These are phyloP conservation scores for Globisporangium orthogonon DNA, from an alignment of 352 stramenopile species.

Conservation along the genomic window DNA sequence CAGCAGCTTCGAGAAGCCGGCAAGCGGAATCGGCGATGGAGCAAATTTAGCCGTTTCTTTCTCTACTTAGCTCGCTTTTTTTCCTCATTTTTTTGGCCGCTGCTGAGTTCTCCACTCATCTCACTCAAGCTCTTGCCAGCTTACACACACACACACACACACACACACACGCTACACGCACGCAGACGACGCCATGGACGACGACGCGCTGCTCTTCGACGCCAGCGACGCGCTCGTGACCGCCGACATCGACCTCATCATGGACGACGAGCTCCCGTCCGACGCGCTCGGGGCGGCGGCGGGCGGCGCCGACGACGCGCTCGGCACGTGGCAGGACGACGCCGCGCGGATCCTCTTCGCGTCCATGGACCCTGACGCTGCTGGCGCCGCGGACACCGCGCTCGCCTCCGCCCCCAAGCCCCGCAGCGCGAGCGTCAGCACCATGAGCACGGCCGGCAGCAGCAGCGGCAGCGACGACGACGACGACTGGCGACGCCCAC, in stretches of 20 bases:
- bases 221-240: conserved; percentile 6
- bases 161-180: background rate
- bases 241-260: conserved; percentile 14
- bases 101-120: background rate
- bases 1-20: background rate
- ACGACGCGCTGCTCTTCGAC: conserved; percentile 7
- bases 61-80: background rate
- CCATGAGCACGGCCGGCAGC: background rate
- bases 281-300: background rate
- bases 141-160: background rate
- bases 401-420: background rate
- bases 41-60: background rate
- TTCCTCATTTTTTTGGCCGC: background rate
- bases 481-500: conserved; percentile 1
- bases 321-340: conserved; percentile 8
- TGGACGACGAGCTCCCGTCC: conserved; percentile 9
- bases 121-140: background rate
- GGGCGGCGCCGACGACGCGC: background rate
- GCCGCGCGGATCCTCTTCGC: conserved; percentile 10
- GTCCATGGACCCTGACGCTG: background rate
- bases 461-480: background rate
- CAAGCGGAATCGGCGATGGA: background rate
- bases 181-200: conserved; percentile 2
- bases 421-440: conserved; percentile 1
- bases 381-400: background rate